Conservation (phyloP, 2,329 filamentous ascomycete genomes). For the Alternaria consortialis region DNA sequence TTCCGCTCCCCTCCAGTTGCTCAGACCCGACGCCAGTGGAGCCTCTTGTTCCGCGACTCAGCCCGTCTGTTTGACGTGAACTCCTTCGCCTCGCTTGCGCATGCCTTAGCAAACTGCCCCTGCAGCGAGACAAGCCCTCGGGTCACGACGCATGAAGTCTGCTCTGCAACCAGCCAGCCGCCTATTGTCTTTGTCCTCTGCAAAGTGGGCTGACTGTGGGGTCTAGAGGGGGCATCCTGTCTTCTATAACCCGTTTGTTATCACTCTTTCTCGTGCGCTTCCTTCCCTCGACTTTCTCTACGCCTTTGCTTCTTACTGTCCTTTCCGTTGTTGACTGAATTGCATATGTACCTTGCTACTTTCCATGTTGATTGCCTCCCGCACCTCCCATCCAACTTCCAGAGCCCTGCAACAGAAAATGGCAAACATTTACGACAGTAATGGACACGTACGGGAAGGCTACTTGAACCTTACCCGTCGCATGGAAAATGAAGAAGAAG, state of each 20-base stretch:
- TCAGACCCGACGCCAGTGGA: constrained; percentile 5
- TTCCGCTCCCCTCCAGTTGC: constrained; percentile 25
- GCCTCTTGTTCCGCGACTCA: constrained; percentile 17
- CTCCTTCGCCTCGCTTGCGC: constrained; percentile 32
- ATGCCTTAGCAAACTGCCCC: constrained; percentile 23
- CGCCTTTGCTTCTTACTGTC: constrained; percentile 19
- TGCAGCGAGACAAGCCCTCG: constrained; percentile 19
- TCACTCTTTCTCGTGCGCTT: constrained; percentile 13
- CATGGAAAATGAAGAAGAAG: constrained; percentile 47
- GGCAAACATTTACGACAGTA: constrained; percentile 24
- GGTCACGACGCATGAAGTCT: constrained; percentile 30
- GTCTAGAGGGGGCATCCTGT: constrained; percentile 10
- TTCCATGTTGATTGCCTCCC: constrained; percentile 30
- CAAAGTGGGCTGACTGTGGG: constrained; percentile 11
- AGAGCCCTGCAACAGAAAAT: constrained; percentile 38
- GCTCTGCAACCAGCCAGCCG: constrained; percentile 26
- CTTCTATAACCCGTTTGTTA: constrained; percentile 18
- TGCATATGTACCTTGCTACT: constrained; percentile 13
- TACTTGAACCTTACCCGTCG: constrained; percentile 42
- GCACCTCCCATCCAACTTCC: constrained; percentile 15
- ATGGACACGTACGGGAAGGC: constrained; percentile 38
- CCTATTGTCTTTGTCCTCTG: constrained; percentile 16
- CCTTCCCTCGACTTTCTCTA: constrained; percentile 5
- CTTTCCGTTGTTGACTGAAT: constrained; percentile 11
- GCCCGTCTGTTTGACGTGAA: constrained; percentile 29